These are phyloP conservation scores for Conoideocrella luteorostrata DNA, from an alignment of 2,329 filamentous ascomycete species.

Conservation along the genomic window DNA sequence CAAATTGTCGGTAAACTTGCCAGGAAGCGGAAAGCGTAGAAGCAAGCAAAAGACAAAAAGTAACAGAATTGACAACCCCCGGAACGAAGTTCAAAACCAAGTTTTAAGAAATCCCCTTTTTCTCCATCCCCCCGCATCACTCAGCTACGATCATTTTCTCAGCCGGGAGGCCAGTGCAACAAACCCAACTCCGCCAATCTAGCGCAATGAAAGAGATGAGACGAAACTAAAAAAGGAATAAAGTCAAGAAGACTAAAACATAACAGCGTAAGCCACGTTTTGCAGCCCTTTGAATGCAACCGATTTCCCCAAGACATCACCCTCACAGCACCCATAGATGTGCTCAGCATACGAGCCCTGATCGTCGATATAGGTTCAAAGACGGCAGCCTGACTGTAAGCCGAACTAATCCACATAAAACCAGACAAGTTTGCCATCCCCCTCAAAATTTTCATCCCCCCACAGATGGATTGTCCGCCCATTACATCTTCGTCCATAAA, in stretches of 20 bases:
- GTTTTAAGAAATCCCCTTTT: too few relatives aligned
- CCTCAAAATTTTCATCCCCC: not conserved
- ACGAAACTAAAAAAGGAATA: constrained; percentile 9
- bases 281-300: not conserved
- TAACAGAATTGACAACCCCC: too few relatives aligned
- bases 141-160: constrained; percentile 17
- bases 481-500: not conserved
- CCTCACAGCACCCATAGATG: not conserved
- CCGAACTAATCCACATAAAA: not conserved
- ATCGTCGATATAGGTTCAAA: too few relatives aligned
- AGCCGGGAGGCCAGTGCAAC: constrained; percentile 12
- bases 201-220: constrained; percentile 18
- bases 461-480: not conserved
- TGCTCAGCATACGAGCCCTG: too few relatives aligned
- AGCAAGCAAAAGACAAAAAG: too few relatives aligned
- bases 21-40: too few relatives aligned
- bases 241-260: constrained; percentile 11
- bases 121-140: constrained; percentile 12
- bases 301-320: not conserved
- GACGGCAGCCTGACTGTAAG: too few relatives aligned
- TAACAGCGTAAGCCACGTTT: constrained; percentile 9
- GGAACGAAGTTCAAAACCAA: too few relatives aligned
- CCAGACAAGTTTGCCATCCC: not conserved
- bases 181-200: constrained; percentile 21
- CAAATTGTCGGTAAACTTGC: too few relatives aligned